phyloP scores from a whole-genome alignment of 371 early-diverging fungal species.

The Nematocida homosporus region DNA sequence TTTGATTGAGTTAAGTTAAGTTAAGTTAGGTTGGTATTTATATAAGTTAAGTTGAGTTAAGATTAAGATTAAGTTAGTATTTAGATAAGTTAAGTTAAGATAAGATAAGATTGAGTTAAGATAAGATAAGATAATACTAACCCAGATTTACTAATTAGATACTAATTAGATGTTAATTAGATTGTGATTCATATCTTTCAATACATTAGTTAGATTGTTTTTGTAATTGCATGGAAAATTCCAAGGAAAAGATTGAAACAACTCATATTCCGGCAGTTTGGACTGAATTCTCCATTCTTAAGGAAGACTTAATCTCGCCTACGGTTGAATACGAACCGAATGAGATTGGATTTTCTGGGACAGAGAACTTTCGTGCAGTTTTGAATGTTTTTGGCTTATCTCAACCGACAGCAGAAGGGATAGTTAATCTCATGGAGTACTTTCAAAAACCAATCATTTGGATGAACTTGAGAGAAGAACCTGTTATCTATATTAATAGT shows the following conservation, averaged over 20 bases:
- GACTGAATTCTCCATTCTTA: slow-evolving; percentile 29
- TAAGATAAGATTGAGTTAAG: too few relatives aligned
- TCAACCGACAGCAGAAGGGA: slow-evolving; percentile 47
- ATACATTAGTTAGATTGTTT: too few relatives aligned
- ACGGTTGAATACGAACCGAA: background rate
- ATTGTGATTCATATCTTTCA: too few relatives aligned
- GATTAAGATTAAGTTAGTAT: too few relatives aligned
- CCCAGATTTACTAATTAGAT: too few relatives aligned
- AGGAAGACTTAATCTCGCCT: slow-evolving; percentile 9
- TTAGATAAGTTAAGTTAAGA: too few relatives aligned
- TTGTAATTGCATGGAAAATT: too few relatives aligned
- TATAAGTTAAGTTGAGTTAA: too few relatives aligned
- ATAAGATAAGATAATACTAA: too few relatives aligned
- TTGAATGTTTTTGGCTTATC: slow-evolving; percentile 45
- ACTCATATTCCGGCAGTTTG: slow-evolving; percentile 30
- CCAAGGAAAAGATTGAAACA: background rate
- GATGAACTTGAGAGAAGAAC: slow-evolving; percentile 75
- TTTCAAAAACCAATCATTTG: slow-evolving; percentile 66
- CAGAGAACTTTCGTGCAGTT: slow-evolving; percentile 25
- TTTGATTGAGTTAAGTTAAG: too few relatives aligned
- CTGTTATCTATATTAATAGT: slow-evolving; percentile 73
- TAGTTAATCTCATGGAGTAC: slow-evolving; percentile 3
- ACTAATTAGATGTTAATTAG: too few relatives aligned
- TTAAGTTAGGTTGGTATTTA: too few relatives aligned
- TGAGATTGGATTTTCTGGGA: slow-evolving; percentile 31